Evolutionary conservation across 2,329 filamentous ascomycete species (phyloP).

Genomic region (Pseudocercospora vitis): DNA sequence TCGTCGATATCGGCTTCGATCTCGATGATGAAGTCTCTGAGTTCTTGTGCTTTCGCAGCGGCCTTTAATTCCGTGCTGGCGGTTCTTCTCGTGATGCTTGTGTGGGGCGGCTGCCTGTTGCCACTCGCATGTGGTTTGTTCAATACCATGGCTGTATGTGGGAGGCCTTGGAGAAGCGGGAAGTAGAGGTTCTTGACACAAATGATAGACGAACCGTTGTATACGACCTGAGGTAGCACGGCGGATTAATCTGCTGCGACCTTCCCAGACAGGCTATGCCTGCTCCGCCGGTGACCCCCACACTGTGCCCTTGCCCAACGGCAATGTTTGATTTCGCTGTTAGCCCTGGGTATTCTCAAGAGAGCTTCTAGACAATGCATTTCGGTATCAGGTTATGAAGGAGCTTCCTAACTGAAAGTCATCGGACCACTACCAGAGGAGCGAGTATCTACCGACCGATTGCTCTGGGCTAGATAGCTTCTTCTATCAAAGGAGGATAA

Average conservation of each 20-base stretch:
- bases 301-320: neutral
- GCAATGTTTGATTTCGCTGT: neutral
- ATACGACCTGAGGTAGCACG: neutral
- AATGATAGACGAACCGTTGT: neutral
- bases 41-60: neutral
- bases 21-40: slow-evolving; percentile 17
- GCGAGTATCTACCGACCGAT: no score
- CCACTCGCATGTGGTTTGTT: neutral
- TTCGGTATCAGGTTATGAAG: no score
- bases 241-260: neutral
- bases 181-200: no score
- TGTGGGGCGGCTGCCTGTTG: neutral
- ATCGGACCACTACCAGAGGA: no score
- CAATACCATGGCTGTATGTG: neutral
- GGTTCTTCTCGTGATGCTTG: neutral
- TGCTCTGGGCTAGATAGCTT: no score
- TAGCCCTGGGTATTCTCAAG: no score
- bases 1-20: slow-evolving; percentile 45
- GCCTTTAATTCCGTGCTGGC: neutral
- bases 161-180: neutral
- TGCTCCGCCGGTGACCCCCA: neutral
- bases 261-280: slow-evolving; percentile 3
- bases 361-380: no score
- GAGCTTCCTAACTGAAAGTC: no score
- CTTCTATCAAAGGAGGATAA: no score